Conservation (phyloP, 371 early-diverging fungal species). For the Coemansia sp. region DNA sequence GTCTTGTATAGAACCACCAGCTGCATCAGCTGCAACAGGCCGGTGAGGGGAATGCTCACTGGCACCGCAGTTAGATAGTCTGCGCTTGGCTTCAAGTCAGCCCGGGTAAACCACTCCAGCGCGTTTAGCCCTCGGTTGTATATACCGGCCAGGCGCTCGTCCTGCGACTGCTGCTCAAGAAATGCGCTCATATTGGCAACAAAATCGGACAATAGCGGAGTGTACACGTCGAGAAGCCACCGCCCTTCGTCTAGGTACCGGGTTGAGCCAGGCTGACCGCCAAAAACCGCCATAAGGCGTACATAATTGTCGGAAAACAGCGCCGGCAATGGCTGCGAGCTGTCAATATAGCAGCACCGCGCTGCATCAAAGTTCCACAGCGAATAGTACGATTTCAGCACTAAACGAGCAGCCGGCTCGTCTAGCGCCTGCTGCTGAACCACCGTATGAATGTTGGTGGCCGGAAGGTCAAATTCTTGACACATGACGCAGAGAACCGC, state of each 20-base stretch:
- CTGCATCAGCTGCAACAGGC: conserved; percentile 62
- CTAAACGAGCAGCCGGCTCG: neutral
- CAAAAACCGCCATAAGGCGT: conserved; percentile 80
- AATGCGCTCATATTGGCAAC: conserved; percentile 69
- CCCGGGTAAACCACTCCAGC: conserved; percentile 69
- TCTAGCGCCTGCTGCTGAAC: conserved; percentile 8
- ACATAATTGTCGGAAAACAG: neutral
- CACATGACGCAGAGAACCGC: conserved; percentile 13
- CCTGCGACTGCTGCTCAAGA: conserved; percentile 66
- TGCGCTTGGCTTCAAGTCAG: conserved; percentile 44
- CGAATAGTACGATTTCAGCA: conserved; percentile 24
- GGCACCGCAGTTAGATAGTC: conserved; percentile 76
- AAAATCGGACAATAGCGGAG: conserved; percentile 72
- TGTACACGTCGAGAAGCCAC: conserved; percentile 72
- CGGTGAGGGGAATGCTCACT: conserved; percentile 84
- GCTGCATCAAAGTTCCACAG: conserved; percentile 4
- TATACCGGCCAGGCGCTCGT: conserved; percentile 58
- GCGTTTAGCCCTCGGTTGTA: conserved; percentile 80
- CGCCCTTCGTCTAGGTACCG: conserved; percentile 84
- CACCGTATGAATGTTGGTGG: conserved; percentile 14
- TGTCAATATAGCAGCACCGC: neutral
- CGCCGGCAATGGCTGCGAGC: neutral
- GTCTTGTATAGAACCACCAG: conserved; percentile 65
- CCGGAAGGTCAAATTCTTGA: neutral
- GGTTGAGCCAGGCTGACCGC: conserved; percentile 60